phyloP scores from a whole-genome alignment of 2,329 filamentous ascomycete genomes.

The Xylaria arbuscula region DNA sequence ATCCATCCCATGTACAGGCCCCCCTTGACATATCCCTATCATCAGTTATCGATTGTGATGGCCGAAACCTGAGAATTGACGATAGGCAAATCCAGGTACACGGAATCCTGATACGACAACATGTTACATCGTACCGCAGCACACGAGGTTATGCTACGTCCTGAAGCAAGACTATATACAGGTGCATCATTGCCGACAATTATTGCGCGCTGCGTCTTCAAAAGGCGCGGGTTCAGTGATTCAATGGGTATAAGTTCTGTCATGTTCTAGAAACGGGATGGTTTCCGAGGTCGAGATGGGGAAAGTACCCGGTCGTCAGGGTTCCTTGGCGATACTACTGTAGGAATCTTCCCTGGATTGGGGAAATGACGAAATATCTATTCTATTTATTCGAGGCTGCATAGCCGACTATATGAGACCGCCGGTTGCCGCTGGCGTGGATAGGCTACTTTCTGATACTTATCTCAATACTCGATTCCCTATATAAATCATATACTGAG shows the following conservation, averaged over 20 bases:
- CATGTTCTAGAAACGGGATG: slow-evolving; percentile 29
- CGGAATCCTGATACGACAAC: slow-evolving; percentile 25
- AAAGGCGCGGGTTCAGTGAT: slow-evolving; percentile 3
- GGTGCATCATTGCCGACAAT: not conserved
- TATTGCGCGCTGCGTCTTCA: not conserved
- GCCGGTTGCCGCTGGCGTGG: not conserved
- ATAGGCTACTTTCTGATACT: too few species aligned
- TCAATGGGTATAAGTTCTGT: slow-evolving; percentile 11
- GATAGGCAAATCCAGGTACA: slow-evolving; percentile 28
- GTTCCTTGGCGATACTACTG: not conserved
- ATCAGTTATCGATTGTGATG: slow-evolving; percentile 27
- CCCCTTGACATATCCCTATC: not conserved
- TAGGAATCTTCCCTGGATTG: not conserved
- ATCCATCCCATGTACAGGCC: slow-evolving; percentile 2
- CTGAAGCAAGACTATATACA: not conserved
- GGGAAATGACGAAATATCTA: slow-evolving; percentile 3
- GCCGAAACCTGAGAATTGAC: slow-evolving; percentile 26
- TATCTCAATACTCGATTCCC: too few species aligned
- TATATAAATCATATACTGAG: slow-evolving; percentile 2
- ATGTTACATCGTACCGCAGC: slow-evolving; percentile 22
- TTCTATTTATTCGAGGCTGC: not conserved
- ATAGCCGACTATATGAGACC: not conserved
- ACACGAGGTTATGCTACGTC: slow-evolving; percentile 5
- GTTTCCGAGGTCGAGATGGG: slow-evolving; percentile 14
- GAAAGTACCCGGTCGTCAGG: not conserved